phyloP scores from a whole-genome alignment of 2,329 filamentous ascomycete species.

The Alternaria consortialis region DNA sequence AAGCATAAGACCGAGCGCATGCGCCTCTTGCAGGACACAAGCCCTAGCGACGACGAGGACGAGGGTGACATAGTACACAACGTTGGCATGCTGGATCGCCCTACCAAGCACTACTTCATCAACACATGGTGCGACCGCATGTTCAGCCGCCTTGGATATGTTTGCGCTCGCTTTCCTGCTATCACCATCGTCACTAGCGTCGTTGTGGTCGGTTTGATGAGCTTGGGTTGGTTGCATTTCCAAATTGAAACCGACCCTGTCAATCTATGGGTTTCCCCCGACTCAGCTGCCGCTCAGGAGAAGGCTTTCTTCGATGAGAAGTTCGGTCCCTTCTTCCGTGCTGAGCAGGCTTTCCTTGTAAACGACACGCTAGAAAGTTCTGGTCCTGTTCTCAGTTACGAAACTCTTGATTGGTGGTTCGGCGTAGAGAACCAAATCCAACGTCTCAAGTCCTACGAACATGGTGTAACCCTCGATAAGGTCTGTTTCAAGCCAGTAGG shows the following conservation, averaged over 20 bases:
- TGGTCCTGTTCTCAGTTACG: conserved; percentile 84
- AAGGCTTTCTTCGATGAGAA: conserved; percentile 92
- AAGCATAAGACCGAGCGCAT: conserved; percentile 81
- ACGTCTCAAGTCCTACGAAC: conserved; percentile 73
- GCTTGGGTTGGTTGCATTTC: conserved; percentile 87
- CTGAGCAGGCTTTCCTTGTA: conserved; percentile 91
- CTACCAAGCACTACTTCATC: conserved; percentile 79
- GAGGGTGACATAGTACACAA: conserved; percentile 85
- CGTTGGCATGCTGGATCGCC: conserved; percentile 78
- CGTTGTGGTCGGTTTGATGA: conserved; percentile 79
- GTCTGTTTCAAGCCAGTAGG: conserved; percentile 95
- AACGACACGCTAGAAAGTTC: conserved; percentile 78
- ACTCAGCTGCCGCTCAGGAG: conserved; percentile 87
- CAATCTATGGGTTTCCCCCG: conserved; percentile 94
- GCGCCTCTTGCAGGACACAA: conserved; percentile 84
- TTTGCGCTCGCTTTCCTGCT: conserved; percentile 82
- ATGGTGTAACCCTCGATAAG: conserved; percentile 76
- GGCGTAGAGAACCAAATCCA: conserved; percentile 82
- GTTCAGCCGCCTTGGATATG: conserved; percentile 82
- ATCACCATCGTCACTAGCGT: conserved; percentile 82
- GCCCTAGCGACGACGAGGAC: conserved; percentile 90
- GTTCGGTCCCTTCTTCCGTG: conserved; percentile 95
- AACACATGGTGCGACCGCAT: conserved; percentile 83
- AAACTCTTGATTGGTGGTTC: conserved; percentile 93
- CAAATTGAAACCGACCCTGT: conserved; percentile 91